Evolutionary conservation across 75 land plant genomes (phyloP).

Genomic region (Selaginella tamariscina): DNA sequence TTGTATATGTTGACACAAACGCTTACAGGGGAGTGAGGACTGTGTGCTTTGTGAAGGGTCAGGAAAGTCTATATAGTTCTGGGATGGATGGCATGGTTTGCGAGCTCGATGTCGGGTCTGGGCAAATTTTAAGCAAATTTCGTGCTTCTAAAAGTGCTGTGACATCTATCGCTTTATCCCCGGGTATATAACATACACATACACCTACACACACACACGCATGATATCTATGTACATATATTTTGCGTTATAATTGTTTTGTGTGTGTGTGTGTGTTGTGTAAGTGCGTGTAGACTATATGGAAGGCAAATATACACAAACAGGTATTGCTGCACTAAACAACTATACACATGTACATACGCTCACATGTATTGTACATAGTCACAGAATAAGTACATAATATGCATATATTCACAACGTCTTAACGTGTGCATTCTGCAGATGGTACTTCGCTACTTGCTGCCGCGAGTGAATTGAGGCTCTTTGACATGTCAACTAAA

Average conservation of each 20-base stretch:
- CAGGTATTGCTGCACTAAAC: too few relatives aligned
- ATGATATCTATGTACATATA: too few relatives aligned
- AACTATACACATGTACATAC: too few relatives aligned
- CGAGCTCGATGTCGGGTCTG: slow-evolving; percentile 35
- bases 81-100: slow-evolving; percentile 79
- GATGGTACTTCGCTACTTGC: slow-evolving; percentile 65
- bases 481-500: slow-evolving; percentile 40
- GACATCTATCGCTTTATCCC: slow-evolving; percentile 35
- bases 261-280: not conserved
- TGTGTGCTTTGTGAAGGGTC: slow-evolving; percentile 32
- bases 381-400: too few relatives aligned
- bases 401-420: not conserved
- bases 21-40: slow-evolving; percentile 61
- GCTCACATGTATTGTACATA: too few relatives aligned
- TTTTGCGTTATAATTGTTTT: too few relatives aligned
- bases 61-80: slow-evolving; percentile 42
- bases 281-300: not conserved
- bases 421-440: slow-evolving; percentile 15
- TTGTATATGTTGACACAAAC: not conserved
- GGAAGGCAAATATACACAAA: too few relatives aligned
- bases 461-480: slow-evolving; percentile 56
- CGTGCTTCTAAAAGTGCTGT: slow-evolving; percentile 35
- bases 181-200: slow-evolving; percentile 35
- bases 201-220: too few relatives aligned
- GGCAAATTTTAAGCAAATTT: slow-evolving; percentile 32